Percentiles rank a stretch among this genome's conserved stretches.
phyloP scores from a whole-genome alignment of 768 basidiomycete species.

The Boletus tomentosulus region DNA sequence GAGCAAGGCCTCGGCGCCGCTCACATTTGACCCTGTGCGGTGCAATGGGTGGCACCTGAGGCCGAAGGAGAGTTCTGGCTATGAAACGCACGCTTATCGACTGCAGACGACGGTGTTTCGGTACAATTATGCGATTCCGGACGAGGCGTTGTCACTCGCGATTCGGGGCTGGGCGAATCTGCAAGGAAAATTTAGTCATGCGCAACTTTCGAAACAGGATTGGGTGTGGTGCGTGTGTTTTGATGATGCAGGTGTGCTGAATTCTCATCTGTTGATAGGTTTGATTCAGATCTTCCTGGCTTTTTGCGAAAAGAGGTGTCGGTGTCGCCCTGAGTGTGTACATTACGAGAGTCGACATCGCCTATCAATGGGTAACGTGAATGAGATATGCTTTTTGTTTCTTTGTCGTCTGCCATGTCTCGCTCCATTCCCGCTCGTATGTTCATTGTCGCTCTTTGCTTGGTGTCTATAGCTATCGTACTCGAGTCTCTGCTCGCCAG shows the following conservation, averaged over 20 bases:
- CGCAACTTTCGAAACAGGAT: neutral
- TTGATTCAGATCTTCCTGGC: constrained; percentile 16
- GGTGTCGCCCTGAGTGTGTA: too few relatives aligned
- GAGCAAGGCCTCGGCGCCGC: constrained; percentile 8
- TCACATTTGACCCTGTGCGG: constrained; percentile 13
- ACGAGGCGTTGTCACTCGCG: neutral
- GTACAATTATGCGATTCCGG: constrained; percentile 22
- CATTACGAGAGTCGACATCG: too few relatives aligned
- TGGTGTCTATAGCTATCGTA: constrained; percentile 4
- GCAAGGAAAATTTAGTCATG: constrained; percentile 5
- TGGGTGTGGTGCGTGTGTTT: constrained; percentile 21
- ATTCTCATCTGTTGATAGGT: constrained; percentile 10
- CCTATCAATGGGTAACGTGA: neutral
- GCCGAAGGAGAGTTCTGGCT: neutral
- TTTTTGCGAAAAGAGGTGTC: neutral
- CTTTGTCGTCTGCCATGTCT: constrained; percentile 3
- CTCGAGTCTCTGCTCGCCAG: constrained; percentile 5
- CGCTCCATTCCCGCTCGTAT: constrained; percentile 3
- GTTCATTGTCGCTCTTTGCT: constrained; percentile 16
- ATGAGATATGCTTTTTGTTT: neutral
- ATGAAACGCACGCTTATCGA: neutral
- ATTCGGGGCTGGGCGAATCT: constrained; percentile 6
- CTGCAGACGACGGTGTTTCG: constrained; percentile 21
- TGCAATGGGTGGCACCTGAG: constrained; percentile 15
- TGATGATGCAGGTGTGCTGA: neutral